These are phyloP conservation scores for Zygoascus bituminiphila DNA, from an alignment of 805 yeast species.

Conservation along the genomic window DNA sequence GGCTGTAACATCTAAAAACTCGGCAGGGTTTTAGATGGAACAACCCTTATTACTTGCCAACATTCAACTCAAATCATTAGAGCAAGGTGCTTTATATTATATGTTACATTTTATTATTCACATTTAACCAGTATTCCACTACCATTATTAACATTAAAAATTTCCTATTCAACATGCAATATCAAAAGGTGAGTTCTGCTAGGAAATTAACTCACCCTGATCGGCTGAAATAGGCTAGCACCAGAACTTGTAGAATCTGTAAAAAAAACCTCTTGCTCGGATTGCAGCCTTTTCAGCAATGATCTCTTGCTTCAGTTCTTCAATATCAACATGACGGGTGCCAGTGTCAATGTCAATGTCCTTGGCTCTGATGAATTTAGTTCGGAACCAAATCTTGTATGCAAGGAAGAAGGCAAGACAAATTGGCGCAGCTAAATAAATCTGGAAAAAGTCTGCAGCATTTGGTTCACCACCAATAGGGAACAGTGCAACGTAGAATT, in stretches of 20 bases:
- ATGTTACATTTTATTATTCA: too few species aligned
- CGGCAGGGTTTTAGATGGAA: too few species aligned
- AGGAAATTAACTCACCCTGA: too few species aligned
- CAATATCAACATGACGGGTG: conserved; percentile 51
- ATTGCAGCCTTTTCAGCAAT: conserved; percentile 48
- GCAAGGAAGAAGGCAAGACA: conserved; percentile 38
- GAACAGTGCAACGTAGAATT: conserved; percentile 75
- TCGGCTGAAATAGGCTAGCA: too few species aligned
- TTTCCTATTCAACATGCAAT: too few species aligned
- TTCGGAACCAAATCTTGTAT: conserved; percentile 42
- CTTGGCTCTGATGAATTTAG: conserved; percentile 35
- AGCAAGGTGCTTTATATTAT: too few species aligned
- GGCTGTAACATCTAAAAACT: neutral
- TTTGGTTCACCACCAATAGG: conserved; percentile 43
- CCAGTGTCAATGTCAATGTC: conserved; percentile 58
- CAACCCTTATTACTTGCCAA: too few species aligned
- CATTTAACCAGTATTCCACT: too few species aligned
- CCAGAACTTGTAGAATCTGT: conserved; percentile 49
- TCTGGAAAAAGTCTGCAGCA: conserved; percentile 41
- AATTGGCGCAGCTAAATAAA: conserved; percentile 43
- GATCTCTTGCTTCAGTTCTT: conserved; percentile 46
- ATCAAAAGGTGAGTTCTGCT: too few species aligned
- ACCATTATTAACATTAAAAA: too few species aligned
- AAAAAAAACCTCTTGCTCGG: conserved; percentile 38
- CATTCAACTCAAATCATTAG: too few species aligned